Conservation (phyloP, 2,329 filamentous ascomycete species). For the Pseudogymnoascus sp. region DNA sequence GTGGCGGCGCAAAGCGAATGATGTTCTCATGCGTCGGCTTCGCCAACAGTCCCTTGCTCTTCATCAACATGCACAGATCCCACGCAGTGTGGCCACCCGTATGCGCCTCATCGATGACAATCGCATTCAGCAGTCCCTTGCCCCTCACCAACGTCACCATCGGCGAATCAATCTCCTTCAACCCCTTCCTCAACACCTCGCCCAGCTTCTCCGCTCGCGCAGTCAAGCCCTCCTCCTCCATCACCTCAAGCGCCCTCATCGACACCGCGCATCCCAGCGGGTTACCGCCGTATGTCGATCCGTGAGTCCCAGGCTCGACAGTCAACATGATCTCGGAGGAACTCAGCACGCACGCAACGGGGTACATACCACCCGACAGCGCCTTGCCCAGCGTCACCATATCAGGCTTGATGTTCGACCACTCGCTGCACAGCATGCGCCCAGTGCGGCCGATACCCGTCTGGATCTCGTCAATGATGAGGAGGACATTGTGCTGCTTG, state of each 20-base stretch:
- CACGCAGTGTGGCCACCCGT: constrained; percentile 82
- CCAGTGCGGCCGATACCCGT: constrained; percentile 95
- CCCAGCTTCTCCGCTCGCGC: constrained; percentile 76
- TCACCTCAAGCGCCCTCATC: constrained; percentile 87
- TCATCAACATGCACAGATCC: constrained; percentile 93
- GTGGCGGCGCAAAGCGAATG: constrained; percentile 90
- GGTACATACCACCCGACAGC: constrained; percentile 97
- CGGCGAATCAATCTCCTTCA: constrained; percentile 68
- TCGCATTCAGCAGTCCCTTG: constrained; percentile 90
- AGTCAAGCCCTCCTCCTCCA: constrained; percentile 84
- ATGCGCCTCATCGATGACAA: constrained; percentile 87
- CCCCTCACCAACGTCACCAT: constrained; percentile 79
- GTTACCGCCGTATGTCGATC: constrained; percentile 97
- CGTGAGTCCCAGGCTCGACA: constrained; percentile 92
- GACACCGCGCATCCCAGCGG: constrained; percentile 92
- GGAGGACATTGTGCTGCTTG: constrained; percentile 87
- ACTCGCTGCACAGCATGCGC: constrained; percentile 87
- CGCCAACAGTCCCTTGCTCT: constrained; percentile 89
- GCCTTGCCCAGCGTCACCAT: constrained; percentile 93
- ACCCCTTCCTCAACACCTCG: constrained; percentile 71
- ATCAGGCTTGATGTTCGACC: constrained; percentile 92
- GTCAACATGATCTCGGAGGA: constrained; percentile 91
- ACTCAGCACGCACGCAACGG: constrained; percentile 87
- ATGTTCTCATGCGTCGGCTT: constrained; percentile 99
- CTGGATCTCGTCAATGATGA: constrained; percentile 98